phyloP scores from a whole-genome alignment of 225 moss, liverwort and hornwort genomes.

The Anthoceros angustus region DNA sequence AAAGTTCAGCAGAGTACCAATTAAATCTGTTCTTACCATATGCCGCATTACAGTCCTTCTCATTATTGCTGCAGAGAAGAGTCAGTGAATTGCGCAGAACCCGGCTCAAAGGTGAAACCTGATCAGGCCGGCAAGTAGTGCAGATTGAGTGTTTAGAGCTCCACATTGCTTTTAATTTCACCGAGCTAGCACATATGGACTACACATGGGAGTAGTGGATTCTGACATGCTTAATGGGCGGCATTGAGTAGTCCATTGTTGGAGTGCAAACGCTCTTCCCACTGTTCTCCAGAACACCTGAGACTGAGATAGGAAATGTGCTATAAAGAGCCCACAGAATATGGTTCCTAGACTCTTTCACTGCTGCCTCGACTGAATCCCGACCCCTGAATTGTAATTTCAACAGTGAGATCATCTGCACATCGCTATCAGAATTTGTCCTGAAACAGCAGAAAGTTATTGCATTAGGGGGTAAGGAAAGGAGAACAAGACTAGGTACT shows the following conservation, averaged over 20 bases:
- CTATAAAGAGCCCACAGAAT: constrained; percentile 69
- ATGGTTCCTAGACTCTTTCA: constrained; percentile 17
- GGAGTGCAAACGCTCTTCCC: not conserved
- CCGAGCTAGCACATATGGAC: too few species aligned
- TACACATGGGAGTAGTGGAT: too few species aligned
- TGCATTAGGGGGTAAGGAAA: too few species aligned
- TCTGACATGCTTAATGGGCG: too few species aligned
- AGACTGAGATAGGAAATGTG: constrained; percentile 75
- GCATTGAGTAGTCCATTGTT: too few species aligned
- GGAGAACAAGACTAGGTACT: too few species aligned
- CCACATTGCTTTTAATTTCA: not conserved
- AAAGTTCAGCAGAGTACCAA: constrained; percentile 2
- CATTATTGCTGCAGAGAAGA: constrained; percentile 68
- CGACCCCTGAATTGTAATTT: constrained; percentile 7
- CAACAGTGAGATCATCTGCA: constrained; percentile 8
- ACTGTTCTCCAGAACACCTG: constrained; percentile 26
- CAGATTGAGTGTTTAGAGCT: not conserved
- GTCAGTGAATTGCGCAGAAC: constrained; percentile 57
- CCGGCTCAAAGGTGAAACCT: constrained; percentile 58
- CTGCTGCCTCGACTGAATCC: constrained; percentile 12
- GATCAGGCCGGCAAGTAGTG: constrained; percentile 8
- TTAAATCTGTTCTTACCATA: constrained; percentile 38
- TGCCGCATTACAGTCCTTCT: constrained; percentile 87
- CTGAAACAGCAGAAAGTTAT: too few species aligned
- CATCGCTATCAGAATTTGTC: constrained; percentile 9